A percentile compares a stretch with the other conserved stretches of the same genome.
phyloP scores from a whole-genome alignment of 2,329 filamentous ascomycete genomes.

The Epichloe glyceriae region DNA sequence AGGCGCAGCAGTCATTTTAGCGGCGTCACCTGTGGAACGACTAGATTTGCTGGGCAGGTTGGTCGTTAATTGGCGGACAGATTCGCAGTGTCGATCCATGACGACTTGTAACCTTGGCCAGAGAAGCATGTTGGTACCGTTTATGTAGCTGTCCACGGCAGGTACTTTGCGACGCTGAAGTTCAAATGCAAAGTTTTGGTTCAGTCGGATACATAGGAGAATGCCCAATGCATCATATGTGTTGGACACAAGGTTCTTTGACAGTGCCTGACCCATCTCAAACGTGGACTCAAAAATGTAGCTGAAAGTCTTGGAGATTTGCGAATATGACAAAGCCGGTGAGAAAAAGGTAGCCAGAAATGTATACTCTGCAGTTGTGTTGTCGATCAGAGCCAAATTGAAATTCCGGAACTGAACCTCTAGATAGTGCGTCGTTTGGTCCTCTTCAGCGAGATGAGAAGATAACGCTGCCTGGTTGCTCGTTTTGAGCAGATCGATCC shows the following conservation, averaged over 20 bases:
- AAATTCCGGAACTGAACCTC: slow-evolving; percentile 89
- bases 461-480: slow-evolving; percentile 64
- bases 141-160: slow-evolving; percentile 80
- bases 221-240: slow-evolving; percentile 78
- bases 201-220: slow-evolving; percentile 81
- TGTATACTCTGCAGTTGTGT: slow-evolving; percentile 86
- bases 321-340: slow-evolving; percentile 58
- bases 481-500: slow-evolving; percentile 68
- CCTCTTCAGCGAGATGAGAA: slow-evolving; percentile 84
- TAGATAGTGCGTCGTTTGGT: slow-evolving; percentile 71
- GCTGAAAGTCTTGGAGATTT: slow-evolving; percentile 70
- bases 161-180: slow-evolving; percentile 85
- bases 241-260: slow-evolving; percentile 61
- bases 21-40: slow-evolving; percentile 33
- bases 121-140: slow-evolving; percentile 86
- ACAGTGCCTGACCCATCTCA: slow-evolving; percentile 63
- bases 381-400: slow-evolving; percentile 87
- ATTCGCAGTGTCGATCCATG: slow-evolving; percentile 88
- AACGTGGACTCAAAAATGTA: slow-evolving; percentile 88
- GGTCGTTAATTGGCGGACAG: slow-evolving; percentile 52
- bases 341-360: slow-evolving; percentile 87
- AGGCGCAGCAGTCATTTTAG: slow-evolving; percentile 63
- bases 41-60: slow-evolving; percentile 33
- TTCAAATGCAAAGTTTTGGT: slow-evolving; percentile 89
- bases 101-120: slow-evolving; percentile 93